Evolutionary conservation across 2,329 filamentous ascomycete species (phyloP).

Genomic region (Fusarium siculi): DNA sequence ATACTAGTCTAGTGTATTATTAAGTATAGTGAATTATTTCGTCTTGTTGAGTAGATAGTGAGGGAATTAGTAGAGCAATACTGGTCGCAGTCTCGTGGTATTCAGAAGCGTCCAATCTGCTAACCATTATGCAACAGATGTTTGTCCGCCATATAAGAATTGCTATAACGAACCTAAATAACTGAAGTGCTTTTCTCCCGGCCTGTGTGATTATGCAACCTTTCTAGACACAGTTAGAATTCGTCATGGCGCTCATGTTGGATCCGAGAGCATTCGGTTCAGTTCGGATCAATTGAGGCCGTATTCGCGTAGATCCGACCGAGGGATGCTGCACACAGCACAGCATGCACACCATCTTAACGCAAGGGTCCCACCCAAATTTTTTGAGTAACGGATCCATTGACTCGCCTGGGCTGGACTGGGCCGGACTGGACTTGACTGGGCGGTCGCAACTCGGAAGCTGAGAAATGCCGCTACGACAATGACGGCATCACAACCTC

Average conservation of each 20-base stretch:
- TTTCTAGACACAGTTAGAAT: background rate
- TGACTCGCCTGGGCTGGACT: background rate
- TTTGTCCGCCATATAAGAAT: background rate
- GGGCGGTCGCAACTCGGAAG: slow-evolving; percentile 41
- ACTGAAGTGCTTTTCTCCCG: background rate
- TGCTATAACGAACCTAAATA: background rate
- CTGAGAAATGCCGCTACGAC: slow-evolving; percentile 48
- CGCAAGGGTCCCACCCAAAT: slow-evolving; percentile 38
- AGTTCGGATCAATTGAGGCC: slow-evolving; percentile 33
- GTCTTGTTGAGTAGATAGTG: background rate
- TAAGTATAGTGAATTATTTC: background rate
- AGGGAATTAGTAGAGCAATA: background rate
- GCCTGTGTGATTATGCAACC: background rate
- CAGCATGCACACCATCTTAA: background rate
- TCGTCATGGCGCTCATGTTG: slow-evolving; percentile 9
- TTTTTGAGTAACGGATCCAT: slow-evolving; percentile 26
- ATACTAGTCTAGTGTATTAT: slow-evolving; percentile 17
- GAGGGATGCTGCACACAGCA: slow-evolving; percentile 16
- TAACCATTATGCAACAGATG: background rate
- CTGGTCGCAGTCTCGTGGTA: background rate
- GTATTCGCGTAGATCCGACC: slow-evolving; percentile 36
- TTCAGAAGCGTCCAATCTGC: background rate
- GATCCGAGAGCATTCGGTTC: slow-evolving; percentile 24
- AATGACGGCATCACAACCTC: slow-evolving; percentile 49
- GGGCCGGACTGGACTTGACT: background rate